Percentiles rank a stretch among this genome's conserved stretches.
These are phyloP conservation scores for Eimeria praecox DNA, from an alignment of 169 alveolate species.

Conservation along the genomic window DNA sequence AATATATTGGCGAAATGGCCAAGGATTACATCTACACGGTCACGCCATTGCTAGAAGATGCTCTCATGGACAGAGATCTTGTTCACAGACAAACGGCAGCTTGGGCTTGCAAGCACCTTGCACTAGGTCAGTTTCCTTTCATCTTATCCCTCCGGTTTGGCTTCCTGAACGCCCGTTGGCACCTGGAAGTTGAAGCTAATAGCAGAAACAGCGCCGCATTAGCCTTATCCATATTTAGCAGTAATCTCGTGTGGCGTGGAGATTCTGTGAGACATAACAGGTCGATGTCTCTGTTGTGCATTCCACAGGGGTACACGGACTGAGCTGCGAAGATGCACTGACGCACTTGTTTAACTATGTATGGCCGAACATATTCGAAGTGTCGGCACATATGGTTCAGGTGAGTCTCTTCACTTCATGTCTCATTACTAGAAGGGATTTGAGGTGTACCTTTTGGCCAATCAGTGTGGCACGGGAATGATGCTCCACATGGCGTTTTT, in stretches of 20 bases:
- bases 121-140: slow-evolving; percentile 95
- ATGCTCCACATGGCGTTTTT: not conserved
- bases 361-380: slow-evolving; percentile 99
- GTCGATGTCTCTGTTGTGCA: not conserved
- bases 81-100: slow-evolving; percentile 99
- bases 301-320: slow-evolving; percentile 85
- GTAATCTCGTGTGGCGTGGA: not conserved
- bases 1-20: slow-evolving; percentile 95
- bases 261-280: not conserved
- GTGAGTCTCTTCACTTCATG: not conserved
- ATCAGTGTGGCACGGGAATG: not conserved
- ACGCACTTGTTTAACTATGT: slow-evolving; percentile 98
- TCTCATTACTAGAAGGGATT: not conserved
- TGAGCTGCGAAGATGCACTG: slow-evolving; percentile 94
- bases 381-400: slow-evolving; percentile 97
- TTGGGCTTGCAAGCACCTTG: slow-evolving; percentile 98
- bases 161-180: not conserved
- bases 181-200: not conserved
- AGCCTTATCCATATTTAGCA: not conserved
- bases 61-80: slow-evolving; percentile 99
- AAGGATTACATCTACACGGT: slow-evolving; percentile 98
- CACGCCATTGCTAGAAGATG: slow-evolving; percentile 98
- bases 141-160: slow-evolving; percentile 86
- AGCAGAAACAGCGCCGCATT: not conserved
- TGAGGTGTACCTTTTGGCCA: not conserved